Base-by-base conservation (phyloP, 345 rosid species). In the Turnera subulata region DNA sequence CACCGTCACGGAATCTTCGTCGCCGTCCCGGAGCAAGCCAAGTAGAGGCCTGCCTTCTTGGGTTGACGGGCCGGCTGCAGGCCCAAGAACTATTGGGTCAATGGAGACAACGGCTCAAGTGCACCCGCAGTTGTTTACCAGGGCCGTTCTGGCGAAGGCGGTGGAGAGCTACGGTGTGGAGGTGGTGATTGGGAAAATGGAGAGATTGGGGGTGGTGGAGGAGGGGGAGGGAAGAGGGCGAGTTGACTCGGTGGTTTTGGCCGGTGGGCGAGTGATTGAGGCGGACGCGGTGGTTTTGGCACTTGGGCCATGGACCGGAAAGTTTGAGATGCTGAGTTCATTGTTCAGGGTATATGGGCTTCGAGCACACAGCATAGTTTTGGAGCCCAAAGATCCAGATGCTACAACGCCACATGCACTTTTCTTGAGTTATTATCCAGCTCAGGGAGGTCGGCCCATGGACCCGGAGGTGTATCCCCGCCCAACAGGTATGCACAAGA, bases 381-480 rank as follows among this genome's bases (percentile, higher is more conserved):
- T 92, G 74, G 84, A 92, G 78, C 98, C 95, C 0, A 82, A 77
- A 46, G 80, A 77, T 43, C 70, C 83, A 17, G 71, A 46, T 12
- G 77, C 77, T 4, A 82, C 89, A 47, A 80, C 94, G 16, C 84
- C 91, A 9, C 93, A 89, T 56, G 94, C 97, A 0, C 73, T 89
- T 15, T 86, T 80, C 67, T 66, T 86, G 40, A 80, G 76, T 54
- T 93, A 78, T 64, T 40, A 33, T 58, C 71, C 82, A 12, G 45
- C 76, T 19, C 69, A 61, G 4, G 94, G 86, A 6, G 86, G 84
- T 13, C 55, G 51, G 56, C 80, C 85, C 38, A 67, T 86, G 62
- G 93, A 89, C 49, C 98, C 96, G 0, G 84, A 86, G 75, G 89
- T 86, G 0, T 86, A 81, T 55, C 95, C 96, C 65, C 95, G 95